phyloP scores from a whole-genome alignment of 2,329 filamentous ascomycete species.

The Penicillium sp. region DNA sequence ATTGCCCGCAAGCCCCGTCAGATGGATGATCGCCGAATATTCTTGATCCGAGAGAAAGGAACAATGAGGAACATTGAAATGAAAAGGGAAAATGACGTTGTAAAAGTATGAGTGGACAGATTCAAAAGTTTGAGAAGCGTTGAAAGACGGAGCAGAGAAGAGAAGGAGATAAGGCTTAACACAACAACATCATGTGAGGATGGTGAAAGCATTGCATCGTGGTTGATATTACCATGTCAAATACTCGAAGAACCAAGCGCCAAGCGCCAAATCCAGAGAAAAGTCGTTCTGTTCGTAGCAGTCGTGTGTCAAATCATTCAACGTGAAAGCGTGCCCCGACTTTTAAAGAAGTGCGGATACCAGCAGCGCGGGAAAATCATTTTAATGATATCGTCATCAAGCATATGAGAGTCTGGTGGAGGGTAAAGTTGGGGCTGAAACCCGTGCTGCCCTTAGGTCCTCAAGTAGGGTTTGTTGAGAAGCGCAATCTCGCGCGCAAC shows the following conservation, averaged over 20 bases:
- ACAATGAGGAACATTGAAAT: not conserved
- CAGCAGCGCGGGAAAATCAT: slow-evolving; percentile 4
- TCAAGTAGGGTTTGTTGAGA: slow-evolving; percentile 91
- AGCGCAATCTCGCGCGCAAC: slow-evolving; percentile 85
- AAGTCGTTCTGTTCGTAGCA: slow-evolving; percentile 16
- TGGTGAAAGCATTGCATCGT: slow-evolving; percentile 4
- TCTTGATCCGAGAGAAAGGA: not conserved
- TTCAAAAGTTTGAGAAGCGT: not conserved
- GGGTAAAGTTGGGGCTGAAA: not conserved
- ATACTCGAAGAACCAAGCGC: slow-evolving; percentile 15
- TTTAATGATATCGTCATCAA: slow-evolving; percentile 1
- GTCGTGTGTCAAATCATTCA: slow-evolving; percentile 19
- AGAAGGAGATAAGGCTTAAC: not conserved
- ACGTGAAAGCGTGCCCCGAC: slow-evolving; percentile 9
- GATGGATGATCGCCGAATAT: slow-evolving; percentile 2
- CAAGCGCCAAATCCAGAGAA: slow-evolving; percentile 10
- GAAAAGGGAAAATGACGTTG: not conserved
- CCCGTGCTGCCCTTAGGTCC: slow-evolving; percentile 34
- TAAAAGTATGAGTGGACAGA: not conserved
- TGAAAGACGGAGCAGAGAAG: not conserved
- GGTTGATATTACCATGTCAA: slow-evolving; percentile 6
- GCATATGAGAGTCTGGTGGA: slow-evolving; percentile 1
- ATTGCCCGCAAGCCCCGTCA: not conserved
- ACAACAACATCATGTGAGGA: not conserved
- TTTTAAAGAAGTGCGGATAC: not conserved